Evolutionary conservation across 1,139 yeast species (phyloP).

Genomic region (Ashbya aceris): DNA sequence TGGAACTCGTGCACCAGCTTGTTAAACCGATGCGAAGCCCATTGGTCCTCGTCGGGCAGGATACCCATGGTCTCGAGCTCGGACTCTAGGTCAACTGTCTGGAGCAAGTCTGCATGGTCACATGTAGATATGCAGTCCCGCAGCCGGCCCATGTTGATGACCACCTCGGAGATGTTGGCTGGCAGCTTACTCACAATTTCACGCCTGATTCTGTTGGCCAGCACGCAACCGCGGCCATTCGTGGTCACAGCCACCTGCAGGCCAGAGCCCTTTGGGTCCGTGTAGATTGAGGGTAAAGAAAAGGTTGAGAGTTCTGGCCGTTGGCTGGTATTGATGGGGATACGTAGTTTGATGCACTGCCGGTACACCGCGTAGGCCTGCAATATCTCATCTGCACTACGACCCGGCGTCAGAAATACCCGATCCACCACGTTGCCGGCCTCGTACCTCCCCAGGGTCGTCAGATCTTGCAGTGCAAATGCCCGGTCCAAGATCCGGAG

Average conservation of each 20-base stretch:
- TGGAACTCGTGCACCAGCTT: slow-evolving; percentile 52
- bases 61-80: slow-evolving; percentile 26
- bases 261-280: slow-evolving; percentile 47
- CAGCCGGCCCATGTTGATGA: slow-evolving; percentile 59
- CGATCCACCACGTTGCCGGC: slow-evolving; percentile 62
- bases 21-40: slow-evolving; percentile 50
- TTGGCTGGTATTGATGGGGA: slow-evolving; percentile 77
- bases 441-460: slow-evolving; percentile 50
- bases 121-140: slow-evolving; percentile 48
- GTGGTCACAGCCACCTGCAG: slow-evolving; percentile 82
- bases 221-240: slow-evolving; percentile 80
- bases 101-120: slow-evolving; percentile 31
- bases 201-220: slow-evolving; percentile 72
- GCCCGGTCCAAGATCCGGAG: slow-evolving; percentile 31
- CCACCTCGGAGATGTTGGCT: slow-evolving; percentile 55
- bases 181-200: slow-evolving; percentile 65
- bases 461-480: slow-evolving; percentile 39
- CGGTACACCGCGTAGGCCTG: slow-evolving; percentile 36
- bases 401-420: slow-evolving; percentile 53
- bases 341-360: slow-evolving; percentile 50
- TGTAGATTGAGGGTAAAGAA: slow-evolving; percentile 61
- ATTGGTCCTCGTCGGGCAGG: slow-evolving; percentile 68
- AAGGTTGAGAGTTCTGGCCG: slow-evolving; percentile 66
- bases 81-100: slow-evolving; percentile 13
- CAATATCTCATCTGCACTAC: slow-evolving; percentile 16